phyloP scores from a whole-genome alignment of 805 yeast species.

The Ogataea haglerorum region DNA sequence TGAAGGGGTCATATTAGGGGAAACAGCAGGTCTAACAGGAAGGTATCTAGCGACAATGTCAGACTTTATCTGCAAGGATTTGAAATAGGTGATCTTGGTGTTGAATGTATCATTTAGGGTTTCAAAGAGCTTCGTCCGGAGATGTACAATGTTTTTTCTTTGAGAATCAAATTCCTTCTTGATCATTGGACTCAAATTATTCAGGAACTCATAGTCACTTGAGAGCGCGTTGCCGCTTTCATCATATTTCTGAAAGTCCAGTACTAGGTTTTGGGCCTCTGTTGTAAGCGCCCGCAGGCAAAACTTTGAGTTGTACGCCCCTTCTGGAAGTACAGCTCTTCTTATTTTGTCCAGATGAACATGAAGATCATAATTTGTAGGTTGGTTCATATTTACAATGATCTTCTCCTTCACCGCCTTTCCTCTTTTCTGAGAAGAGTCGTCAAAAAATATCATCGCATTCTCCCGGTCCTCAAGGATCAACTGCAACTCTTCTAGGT shows the following conservation, averaged over 20 bases:
- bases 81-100: conserved; percentile 75
- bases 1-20: conserved; percentile 15
- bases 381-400: conserved; percentile 14
- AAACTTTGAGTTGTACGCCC: conserved; percentile 32
- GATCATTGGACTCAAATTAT: conserved; percentile 9
- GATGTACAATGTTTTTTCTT: conserved; percentile 36
- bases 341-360: conserved; percentile 29
- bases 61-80: conserved; percentile 79
- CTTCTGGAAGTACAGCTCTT: conserved; percentile 30
- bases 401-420: conserved; percentile 12
- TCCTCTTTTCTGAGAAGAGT: conserved; percentile 12
- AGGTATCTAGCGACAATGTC: conserved; percentile 66
- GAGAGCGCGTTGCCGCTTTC: conserved; percentile 12
- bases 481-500: conserved; percentile 52
- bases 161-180: conserved; percentile 41
- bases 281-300: conserved; percentile 23
- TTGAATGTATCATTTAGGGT: conserved; percentile 67
- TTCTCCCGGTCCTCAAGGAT: conserved; percentile 43
- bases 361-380: conserved; percentile 32
- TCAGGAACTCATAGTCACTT: conserved; percentile 20
- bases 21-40: conserved; percentile 21
- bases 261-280: conserved; percentile 27
- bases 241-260: conserved; percentile 26
- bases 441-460: conserved; percentile 31
- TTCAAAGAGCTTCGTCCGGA: conserved; percentile 48